phyloP scores from a whole-genome alignment of 2,329 filamentous ascomycete species.

The Aspergillus sp. region DNA sequence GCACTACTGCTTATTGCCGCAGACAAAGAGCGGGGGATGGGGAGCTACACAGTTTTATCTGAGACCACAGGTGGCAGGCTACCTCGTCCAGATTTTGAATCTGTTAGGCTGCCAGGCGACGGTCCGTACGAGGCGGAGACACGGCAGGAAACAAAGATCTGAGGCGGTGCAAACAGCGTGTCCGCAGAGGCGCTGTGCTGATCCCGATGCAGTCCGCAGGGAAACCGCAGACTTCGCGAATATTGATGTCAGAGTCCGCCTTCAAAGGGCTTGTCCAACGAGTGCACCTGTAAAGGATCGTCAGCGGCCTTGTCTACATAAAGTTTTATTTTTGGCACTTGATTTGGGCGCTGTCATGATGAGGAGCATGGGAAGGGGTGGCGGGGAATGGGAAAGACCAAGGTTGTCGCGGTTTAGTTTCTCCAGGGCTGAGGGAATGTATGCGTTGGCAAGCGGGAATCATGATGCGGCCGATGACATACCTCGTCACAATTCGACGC shows the following conservation, averaged over 20 bases:
- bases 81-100: slow-evolving; percentile 20
- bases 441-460: slow-evolving; percentile 42
- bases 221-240: slow-evolving; percentile 17
- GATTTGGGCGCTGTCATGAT: slow-evolving; percentile 30
- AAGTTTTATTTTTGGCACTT: slow-evolving; percentile 14
- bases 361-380: slow-evolving; percentile 15
- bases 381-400: slow-evolving; percentile 18
- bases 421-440: slow-evolving; percentile 32
- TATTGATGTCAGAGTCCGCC: slow-evolving; percentile 30
- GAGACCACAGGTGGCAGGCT: slow-evolving; percentile 22
- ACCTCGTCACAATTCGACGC: slow-evolving; percentile 36
- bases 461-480: slow-evolving; percentile 36
- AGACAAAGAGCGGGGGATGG: slow-evolving; percentile 7
- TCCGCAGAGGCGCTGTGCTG: slow-evolving; percentile 14
- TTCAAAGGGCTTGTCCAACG: slow-evolving; percentile 21
- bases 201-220: slow-evolving; percentile 17
- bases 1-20: slow-evolving; percentile 29
- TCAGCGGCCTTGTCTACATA: slow-evolving; percentile 26
- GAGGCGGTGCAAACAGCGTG: slow-evolving; percentile 32
- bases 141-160: slow-evolving; percentile 18
- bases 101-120: slow-evolving; percentile 26
- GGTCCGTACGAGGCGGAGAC: slow-evolving; percentile 20
- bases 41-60: slow-evolving; percentile 24
- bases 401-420: slow-evolving; percentile 30
- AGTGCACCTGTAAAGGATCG: slow-evolving; percentile 23